Percentiles rank a stretch among this genome's conserved stretches.
These are phyloP conservation scores for Kazachstania viticola DNA, from an alignment of 805 yeast genomes.

Conservation along the genomic window DNA sequence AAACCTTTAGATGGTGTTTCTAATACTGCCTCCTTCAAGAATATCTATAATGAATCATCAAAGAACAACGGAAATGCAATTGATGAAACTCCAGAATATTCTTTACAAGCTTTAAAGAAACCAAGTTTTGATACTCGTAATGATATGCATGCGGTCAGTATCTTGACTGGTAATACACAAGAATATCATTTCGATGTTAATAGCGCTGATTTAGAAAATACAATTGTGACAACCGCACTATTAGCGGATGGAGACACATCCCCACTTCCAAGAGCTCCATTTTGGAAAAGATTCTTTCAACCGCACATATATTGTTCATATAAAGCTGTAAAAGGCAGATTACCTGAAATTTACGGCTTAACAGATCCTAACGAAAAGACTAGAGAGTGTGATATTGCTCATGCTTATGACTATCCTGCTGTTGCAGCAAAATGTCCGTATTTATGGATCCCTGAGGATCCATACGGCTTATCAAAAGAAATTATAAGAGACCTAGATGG, in stretches of 20 bases:
- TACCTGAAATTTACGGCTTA: slow-evolving; percentile 51
- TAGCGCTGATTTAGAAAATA: slow-evolving; percentile 12
- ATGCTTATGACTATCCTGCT: slow-evolving; percentile 72
- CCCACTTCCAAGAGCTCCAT: slow-evolving; percentile 27
- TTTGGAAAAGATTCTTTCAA: slow-evolving; percentile 37
- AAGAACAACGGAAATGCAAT: slow-evolving; percentile 6
- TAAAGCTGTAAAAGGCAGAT: slow-evolving; percentile 35
- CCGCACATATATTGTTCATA: slow-evolving; percentile 45
- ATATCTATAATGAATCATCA: slow-evolving; percentile 19
- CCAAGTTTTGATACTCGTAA: neutral
- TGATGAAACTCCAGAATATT: slow-evolving; percentile 23
- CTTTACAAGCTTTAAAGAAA: slow-evolving; percentile 17
- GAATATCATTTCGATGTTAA: slow-evolving; percentile 8
- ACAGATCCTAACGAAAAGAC: slow-evolving; percentile 32
- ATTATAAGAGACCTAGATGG: slow-evolving; percentile 46
- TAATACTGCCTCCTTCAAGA: slow-evolving; percentile 42
- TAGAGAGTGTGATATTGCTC: slow-evolving; percentile 31
- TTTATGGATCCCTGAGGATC: slow-evolving; percentile 90
- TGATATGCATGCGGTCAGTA: slow-evolving; percentile 2
- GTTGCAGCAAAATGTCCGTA: slow-evolving; percentile 55
- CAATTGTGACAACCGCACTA: slow-evolving; percentile 37
- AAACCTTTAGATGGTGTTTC: slow-evolving; percentile 61
- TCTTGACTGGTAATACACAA: slow-evolving; percentile 7
- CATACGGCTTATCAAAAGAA: slow-evolving; percentile 62
- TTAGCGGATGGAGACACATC: slow-evolving; percentile 50